These are phyloP conservation scores for Heterobasidion parviporum DNA, from an alignment of 1,284 basidiomycete species.

Conservation along the genomic window DNA sequence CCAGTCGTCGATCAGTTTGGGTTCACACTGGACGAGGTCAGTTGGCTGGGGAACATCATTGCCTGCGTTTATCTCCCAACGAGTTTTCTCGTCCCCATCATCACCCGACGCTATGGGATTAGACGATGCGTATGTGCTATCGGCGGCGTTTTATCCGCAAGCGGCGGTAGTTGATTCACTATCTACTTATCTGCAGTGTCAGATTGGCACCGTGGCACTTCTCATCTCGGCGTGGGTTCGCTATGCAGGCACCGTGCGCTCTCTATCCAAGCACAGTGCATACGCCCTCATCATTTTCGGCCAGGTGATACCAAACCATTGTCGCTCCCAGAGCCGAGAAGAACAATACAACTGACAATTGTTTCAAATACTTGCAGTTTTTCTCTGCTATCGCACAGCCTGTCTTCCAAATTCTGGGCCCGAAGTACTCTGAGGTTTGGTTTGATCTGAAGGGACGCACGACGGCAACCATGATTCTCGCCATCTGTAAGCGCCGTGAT, in stretches of 20 bases:
- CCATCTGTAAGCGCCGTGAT: slow-evolving; percentile 42
- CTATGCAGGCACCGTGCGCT: slow-evolving; percentile 54
- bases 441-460: slow-evolving; percentile 66
- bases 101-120: slow-evolving; percentile 53
- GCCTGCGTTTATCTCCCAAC: slow-evolving; percentile 52
- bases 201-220: slow-evolving; percentile 42
- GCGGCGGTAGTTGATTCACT: background rate
- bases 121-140: slow-evolving; percentile 41
- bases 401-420: slow-evolving; percentile 59
- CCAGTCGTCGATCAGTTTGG: slow-evolving; percentile 52
- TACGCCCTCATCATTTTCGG: slow-evolving; percentile 62
- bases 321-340: background rate
- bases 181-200: slow-evolving; percentile 29
- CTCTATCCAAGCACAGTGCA: slow-evolving; percentile 37
- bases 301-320: slow-evolving; percentile 38
- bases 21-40: slow-evolving; percentile 58
- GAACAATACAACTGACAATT: background rate
- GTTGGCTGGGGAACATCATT: slow-evolving; percentile 70
- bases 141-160: background rate
- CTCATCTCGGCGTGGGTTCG: slow-evolving; percentile 67
- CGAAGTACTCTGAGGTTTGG: slow-evolving; percentile 73
- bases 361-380: slow-evolving; percentile 26
- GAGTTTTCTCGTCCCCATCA: slow-evolving; percentile 46
- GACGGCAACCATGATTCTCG: slow-evolving; percentile 72
- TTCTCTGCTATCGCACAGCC: slow-evolving; percentile 52